These are phyloP conservation scores for Cyclotella sp. DNA, from an alignment of 108 stramenopile species.

Conservation along the genomic window DNA sequence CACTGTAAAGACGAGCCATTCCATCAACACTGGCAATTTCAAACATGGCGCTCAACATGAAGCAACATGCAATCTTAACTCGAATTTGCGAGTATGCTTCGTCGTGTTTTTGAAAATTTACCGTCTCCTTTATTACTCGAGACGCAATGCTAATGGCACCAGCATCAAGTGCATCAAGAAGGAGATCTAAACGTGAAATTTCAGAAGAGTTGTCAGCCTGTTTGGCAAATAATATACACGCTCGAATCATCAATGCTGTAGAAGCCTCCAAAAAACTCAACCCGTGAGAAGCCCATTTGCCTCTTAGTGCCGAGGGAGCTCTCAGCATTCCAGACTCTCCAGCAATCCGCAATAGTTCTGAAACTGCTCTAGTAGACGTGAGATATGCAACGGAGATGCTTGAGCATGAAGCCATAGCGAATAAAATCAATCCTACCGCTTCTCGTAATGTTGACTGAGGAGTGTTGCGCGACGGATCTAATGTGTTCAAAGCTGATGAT, in stretches of 20 bases:
- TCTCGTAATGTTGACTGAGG: constrained; percentile 70
- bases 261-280: constrained; percentile 74
- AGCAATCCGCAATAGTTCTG: constrained; percentile 54
- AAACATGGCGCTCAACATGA: constrained; percentile 71
- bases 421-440: constrained; percentile 67
- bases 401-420: constrained; percentile 69
- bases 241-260: constrained; percentile 63
- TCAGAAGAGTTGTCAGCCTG: constrained; percentile 54
- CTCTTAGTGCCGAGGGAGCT: constrained; percentile 63
- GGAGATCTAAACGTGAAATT: constrained; percentile 52
- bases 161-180: constrained; percentile 77
- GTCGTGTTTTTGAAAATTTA: constrained; percentile 69
- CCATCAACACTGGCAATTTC: constrained; percentile 69
- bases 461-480: constrained; percentile 66
- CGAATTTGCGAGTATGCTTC: constrained; percentile 56
- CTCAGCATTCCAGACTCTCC: constrained; percentile 58
- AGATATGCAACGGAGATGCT: constrained; percentile 69
- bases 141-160: constrained; percentile 68
- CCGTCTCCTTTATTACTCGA: constrained; percentile 62
- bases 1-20: constrained; percentile 67
- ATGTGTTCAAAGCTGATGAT: constrained; percentile 59
- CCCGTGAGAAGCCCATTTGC: constrained; percentile 73
- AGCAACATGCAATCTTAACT: constrained; percentile 56
- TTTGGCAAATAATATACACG: constrained; percentile 57
- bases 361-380: constrained; percentile 62